These are phyloP conservation scores for Cryptococcus floricola DNA, from an alignment of 1,284 basidiomycete species.

Conservation along the genomic window DNA sequence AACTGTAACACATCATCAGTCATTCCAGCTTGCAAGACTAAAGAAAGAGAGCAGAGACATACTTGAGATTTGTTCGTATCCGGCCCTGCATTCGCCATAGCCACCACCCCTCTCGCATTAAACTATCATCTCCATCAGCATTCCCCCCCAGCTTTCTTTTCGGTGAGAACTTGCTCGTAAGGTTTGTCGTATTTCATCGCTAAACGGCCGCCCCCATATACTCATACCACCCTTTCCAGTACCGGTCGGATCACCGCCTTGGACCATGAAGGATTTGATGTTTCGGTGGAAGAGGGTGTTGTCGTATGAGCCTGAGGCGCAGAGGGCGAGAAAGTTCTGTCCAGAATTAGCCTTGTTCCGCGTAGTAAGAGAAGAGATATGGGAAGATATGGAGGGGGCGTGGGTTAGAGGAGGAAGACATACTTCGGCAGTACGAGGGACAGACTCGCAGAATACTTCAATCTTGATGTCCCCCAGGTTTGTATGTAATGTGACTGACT, in stretches of 20 bases:
- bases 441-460: constrained; percentile 94
- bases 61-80: constrained; percentile 81
- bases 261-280: constrained; percentile 93
- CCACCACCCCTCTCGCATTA: constrained; percentile 86
- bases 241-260: constrained; percentile 81
- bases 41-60: constrained; percentile 2
- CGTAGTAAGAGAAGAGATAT: too few species aligned
- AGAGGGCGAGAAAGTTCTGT: constrained; percentile 91
- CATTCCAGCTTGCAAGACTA: not conserved
- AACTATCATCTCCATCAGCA: constrained; percentile 58
- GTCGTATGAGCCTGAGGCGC: constrained; percentile 85
- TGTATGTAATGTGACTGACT: constrained; percentile 93
- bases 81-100: constrained; percentile 92
- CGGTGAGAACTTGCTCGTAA: constrained; percentile 65
- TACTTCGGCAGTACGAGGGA: constrained; percentile 89
- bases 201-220: constrained; percentile 68
- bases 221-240: constrained; percentile 54
- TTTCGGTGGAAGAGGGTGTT: constrained; percentile 83
- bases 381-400: not conserved
- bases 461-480: constrained; percentile 95
- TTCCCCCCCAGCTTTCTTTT: not conserved
- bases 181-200: constrained; percentile 85
- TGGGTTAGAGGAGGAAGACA: constrained; percentile 11
- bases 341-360: not conserved
- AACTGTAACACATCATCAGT: constrained; percentile 58